Evolutionary conservation across 257 asterid genomes (phyloP), one percentile per base, ranked within the genome.

Genomic region (Capsicum rhomboideum): DNA sequence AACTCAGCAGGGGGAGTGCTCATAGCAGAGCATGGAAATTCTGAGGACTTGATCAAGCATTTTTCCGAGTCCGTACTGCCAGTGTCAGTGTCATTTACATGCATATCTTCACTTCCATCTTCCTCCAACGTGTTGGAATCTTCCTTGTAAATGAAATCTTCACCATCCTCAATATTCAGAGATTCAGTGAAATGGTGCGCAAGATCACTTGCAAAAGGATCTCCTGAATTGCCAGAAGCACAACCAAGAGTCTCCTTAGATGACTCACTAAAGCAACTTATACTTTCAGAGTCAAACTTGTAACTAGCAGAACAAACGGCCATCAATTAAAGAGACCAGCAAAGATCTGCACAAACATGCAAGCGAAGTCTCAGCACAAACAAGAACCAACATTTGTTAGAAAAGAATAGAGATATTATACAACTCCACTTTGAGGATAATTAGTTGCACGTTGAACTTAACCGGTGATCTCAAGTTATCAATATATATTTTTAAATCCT

Each of bases 131-230:
- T 83, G 83, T 52, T 83, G 69, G 61, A 59, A 13, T 37, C 40
- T n/a, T 42, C 81, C 85, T 83, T 83, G 82, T 81, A 85, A 72
- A 78, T 80, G 54, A 87, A 84, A 71, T 86, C 79, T 68, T 87
- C 85, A 71, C 66, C 87, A 63, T 83, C 90, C 68, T 92, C 92
- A 84, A 82, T 83, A 46, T 67, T 87, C 59, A 88, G 69, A 85
- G 84, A 79, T 61, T 86, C 90, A 37, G 88, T 84, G 84, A 95
- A 85, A 86, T 88, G 84, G 85, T 83, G 71, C 78, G 50, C 88
- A 37, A 92, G 93, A 85, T 91, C 97, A 87, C 82, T 83, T 87
- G 85, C 82, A 88, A 90, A 87, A 87, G 89, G 81, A 83, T 84
- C 87, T 64, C 82, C 83, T 1, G 85, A 23, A 58, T 40, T 64